Percentiles rank a stretch among this genome's conserved stretches.
Conservation (phyloP, 106 monocot species). For the Xerophyta viscosa region DNA sequence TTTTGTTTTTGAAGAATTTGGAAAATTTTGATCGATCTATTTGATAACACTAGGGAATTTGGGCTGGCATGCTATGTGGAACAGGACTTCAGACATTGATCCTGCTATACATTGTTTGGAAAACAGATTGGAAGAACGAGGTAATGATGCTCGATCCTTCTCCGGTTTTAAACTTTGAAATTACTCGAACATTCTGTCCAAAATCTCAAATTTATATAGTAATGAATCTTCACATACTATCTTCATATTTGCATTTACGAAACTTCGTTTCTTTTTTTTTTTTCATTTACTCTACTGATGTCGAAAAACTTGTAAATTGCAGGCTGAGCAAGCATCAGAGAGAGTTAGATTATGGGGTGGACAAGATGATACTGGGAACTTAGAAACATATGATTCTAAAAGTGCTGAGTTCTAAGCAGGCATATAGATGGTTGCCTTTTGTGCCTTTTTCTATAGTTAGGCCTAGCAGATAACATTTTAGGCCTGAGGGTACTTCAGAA, state of each 20-base stretch:
- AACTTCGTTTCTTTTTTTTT: not conserved
- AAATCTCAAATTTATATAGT: not conserved
- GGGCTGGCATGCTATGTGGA: constrained; percentile 86
- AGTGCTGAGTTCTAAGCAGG: too few species aligned
- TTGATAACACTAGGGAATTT: constrained; percentile 53
- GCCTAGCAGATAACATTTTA: too few species aligned
- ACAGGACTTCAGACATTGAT: constrained; percentile 58
- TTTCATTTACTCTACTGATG: not conserved
- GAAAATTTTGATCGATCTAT: not conserved
- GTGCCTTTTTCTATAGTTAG: too few species aligned
- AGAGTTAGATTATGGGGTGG: constrained; percentile 66
- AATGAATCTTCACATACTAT: not conserved
- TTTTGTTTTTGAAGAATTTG: too few species aligned
- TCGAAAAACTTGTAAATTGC: constrained; percentile 8
- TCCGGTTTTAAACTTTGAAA: not conserved
- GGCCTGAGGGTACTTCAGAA: too few species aligned
- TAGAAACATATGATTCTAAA: too few species aligned
- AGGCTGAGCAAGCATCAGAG: constrained; percentile 60
- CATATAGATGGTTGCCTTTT: too few species aligned
- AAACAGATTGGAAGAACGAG: constrained; percentile 61
- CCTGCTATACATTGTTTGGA: constrained; percentile 40
- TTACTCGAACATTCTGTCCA: not conserved
- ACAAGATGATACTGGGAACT: constrained; percentile 13
- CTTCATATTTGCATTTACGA: not conserved
- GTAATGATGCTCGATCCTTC: constrained; percentile 13